Conservation (phyloP, 1,139 yeast genomes). For the Taphrina confusa region DNA sequence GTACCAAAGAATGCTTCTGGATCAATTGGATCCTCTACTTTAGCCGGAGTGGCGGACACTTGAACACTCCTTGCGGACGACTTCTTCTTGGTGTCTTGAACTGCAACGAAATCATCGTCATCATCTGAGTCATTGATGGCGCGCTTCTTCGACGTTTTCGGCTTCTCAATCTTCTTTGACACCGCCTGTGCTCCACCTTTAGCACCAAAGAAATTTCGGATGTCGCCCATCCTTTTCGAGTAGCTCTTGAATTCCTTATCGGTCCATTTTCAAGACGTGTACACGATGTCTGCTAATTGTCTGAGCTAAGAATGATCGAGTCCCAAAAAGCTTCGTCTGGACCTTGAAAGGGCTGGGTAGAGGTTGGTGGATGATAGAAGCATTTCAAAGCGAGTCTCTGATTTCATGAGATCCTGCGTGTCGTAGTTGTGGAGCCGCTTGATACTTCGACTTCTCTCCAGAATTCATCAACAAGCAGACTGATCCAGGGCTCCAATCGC, state of each 20-base stretch:
- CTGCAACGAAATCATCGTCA: constrained; percentile 10
- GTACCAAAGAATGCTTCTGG: constrained; percentile 19
- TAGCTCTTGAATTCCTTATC: too few species aligned
- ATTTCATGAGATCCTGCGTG: too few species aligned
- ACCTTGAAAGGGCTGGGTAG: too few species aligned
- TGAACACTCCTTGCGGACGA: neutral
- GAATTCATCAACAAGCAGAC: neutral
- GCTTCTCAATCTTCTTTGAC: neutral
- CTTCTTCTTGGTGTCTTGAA: neutral
- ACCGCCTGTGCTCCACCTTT: neutral
- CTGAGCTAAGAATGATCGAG: too few species aligned
- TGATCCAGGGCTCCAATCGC: neutral
- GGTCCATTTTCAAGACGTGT: too few species aligned
- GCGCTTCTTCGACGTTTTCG: constrained; percentile 3
- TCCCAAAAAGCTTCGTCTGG: too few species aligned
- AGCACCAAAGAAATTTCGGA: constrained; percentile 25
- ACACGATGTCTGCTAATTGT: too few species aligned
- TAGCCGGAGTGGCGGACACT: neutral
- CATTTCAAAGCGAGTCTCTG: too few species aligned
- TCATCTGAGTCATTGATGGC: constrained; percentile 22
- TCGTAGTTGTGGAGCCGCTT: too few species aligned
- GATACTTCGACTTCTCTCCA: too few species aligned
- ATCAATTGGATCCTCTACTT: constrained; percentile 2
- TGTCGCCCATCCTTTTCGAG: constrained; percentile 28
- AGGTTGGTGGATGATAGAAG: too few species aligned